Evolutionary conservation across 2,329 filamentous ascomycete species (phyloP), one percentile per base, ranked within the genome.

Genomic region (Talaromyces sp.): DNA sequence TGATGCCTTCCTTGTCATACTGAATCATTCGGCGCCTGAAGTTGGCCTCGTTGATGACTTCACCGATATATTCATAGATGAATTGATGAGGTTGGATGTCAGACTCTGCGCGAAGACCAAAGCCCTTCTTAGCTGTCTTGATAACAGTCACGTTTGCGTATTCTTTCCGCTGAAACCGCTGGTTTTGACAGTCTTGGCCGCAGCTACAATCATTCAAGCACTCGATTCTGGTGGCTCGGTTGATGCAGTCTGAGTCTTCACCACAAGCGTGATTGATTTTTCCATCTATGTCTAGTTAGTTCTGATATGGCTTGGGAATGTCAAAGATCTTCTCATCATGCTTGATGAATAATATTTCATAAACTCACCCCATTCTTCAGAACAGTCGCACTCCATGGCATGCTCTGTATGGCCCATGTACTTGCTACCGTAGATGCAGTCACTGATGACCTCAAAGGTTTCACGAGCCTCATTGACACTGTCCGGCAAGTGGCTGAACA

Each of bases 51-150:
- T 96, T 94, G 76, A 99, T 97, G 71, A 98, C 95, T 79, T 99
- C 95, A 71, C 95, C 95, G 71, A 99, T 94, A 77, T 99, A 99
- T 80, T 99, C 95, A 76, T 92, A 98, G 71, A 99, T 92, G 75
- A 99, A 97, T 74, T 97, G 92, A 75, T 96, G 88, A 24, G 91
- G 83, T 68, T 89, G 85, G 67, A 99, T 82, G 69, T 93, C 84
- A 50, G 82, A 81, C 78, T 98, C 90, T 64, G 93, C 87, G 65
- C 95, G 91, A 65, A 99, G 86, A 47, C 95, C 95, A 72, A 90
- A 98, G 47, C 95, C 95, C 78, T 99, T 99, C 82, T 98, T 97
- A 67, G 97, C 93, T 0, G 95, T 98, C 77, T 96, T 94, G 83
- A 99, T 96, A 72, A 99, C 94, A 1, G 93, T 90, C 66, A 99